Evolutionary conservation across 2,329 filamentous ascomycete species (phyloP), one percentile per base, ranked within the genome.

Genomic region (Aureobasidium sp.): DNA sequence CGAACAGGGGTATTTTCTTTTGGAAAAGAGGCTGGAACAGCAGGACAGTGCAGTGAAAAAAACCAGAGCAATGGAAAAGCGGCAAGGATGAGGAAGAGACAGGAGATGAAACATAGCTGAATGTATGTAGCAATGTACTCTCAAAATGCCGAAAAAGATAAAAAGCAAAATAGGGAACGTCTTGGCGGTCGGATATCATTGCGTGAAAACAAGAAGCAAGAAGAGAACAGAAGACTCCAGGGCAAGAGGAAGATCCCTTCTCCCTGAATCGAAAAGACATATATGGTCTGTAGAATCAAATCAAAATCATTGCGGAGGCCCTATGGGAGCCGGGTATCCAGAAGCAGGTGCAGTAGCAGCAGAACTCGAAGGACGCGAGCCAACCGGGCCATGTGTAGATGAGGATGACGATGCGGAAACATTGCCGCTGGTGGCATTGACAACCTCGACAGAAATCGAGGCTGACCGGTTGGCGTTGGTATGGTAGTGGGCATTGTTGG

Each of bases 301-400:
- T 60, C 65, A 62, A 63, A 63, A 67, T 72, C 69, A 71, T 68
- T 67, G 71, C 70, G 71, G 70, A 67, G 71, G 71, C 71, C 71
- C 71, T 66, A 73, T 72, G 30, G 71, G 69, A 68, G 71, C 71
- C 69, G 71, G 72, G 71, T 73, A 73, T 73, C 71, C 71, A 71
- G 71, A 73, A 71, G 66, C 63, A 66, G 63, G 57, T 61, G 63
- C 53, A 63, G 47, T 62, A 59, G 62, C 49, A 59, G 59, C 59
- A 58, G 62, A 63, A 63, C 63, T 64, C 41, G 66, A 63, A 63
- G 64, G 64, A 66, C 67, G 52, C 53, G 53, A 60, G 42, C 61
- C 61, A 59, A 62, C 50, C 63, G 34, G 27, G 63, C 63, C 55
- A 54, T 61, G 29, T 27, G 63, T 39, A 45, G 64, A 49, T 13